Evolutionary conservation across 768 basidiomycete species (phyloP).

Genomic region (Mycena alexandri): DNA sequence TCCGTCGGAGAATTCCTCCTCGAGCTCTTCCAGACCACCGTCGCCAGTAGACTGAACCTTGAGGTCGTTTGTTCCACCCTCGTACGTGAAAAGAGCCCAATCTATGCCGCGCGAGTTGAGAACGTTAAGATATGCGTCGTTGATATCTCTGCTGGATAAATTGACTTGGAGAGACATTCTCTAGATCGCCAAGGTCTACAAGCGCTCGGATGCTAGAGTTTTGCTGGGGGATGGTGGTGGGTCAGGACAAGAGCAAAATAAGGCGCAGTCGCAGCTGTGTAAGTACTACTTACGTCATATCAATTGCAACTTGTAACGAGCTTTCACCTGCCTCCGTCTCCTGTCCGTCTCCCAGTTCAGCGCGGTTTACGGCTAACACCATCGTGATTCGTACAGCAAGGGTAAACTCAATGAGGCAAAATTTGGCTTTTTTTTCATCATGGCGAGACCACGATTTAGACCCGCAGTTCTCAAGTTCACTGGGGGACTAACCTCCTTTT

Average conservation of each 20-base stretch:
- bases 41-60: conserved; percentile 89
- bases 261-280: not conserved
- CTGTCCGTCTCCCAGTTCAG: no score
- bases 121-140: conserved; percentile 81
- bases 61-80: conserved; percentile 85
- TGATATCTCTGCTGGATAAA: conserved; percentile 78
- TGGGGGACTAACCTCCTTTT: no score
- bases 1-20: conserved; percentile 96
- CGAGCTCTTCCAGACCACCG: conserved; percentile 90
- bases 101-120: conserved; percentile 75
- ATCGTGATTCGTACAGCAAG: no score
- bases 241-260: not conserved
- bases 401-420: no score
- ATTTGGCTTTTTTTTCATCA: no score
- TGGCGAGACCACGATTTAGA: no score
- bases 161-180: conserved; percentile 86
- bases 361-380: no score
- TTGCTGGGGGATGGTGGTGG: not conserved
- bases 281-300: no score
- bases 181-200: conserved; percentile 6
- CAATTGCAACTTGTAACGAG: no score
- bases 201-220: not conserved
- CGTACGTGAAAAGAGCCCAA: conserved; percentile 86
- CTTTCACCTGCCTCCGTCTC: no score
- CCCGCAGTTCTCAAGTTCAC: no score